Evolutionary conservation across 192 early-diverging fungal genomes (phyloP).

Genomic region (Coemansia brasiliensis): DNA sequence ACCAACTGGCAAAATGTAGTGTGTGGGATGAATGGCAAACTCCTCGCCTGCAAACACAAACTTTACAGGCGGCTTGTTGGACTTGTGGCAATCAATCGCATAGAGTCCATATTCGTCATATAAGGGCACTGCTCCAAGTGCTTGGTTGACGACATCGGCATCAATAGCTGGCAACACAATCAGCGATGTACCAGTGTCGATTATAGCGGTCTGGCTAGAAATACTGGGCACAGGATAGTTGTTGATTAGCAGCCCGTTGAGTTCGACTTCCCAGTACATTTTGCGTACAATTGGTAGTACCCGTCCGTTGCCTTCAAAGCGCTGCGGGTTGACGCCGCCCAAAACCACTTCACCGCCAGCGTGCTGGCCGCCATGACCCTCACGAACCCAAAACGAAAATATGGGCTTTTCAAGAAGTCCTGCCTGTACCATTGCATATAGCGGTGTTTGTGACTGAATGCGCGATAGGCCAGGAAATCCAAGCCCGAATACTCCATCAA

Average conservation of each 20-base stretch:
- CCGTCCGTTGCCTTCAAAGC: slow-evolving; percentile 42
- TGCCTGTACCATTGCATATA: slow-evolving; percentile 38
- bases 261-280: slow-evolving; percentile 59
- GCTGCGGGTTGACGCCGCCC: slow-evolving; percentile 35
- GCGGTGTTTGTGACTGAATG: slow-evolving; percentile 44
- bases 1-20: slow-evolving; percentile 46
- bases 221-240: slow-evolving; percentile 22
- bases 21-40: slow-evolving; percentile 40
- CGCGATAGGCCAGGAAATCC: slow-evolving; percentile 56
- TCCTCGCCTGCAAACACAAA: slow-evolving; percentile 37
- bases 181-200: slow-evolving; percentile 63
- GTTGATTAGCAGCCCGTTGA: slow-evolving; percentile 47
- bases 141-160: slow-evolving; percentile 45
- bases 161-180: slow-evolving; percentile 49
- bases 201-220: slow-evolving; percentile 52
- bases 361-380: slow-evolving; percentile 39
- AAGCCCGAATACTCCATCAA: slow-evolving; percentile 64
- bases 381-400: slow-evolving; percentile 48
- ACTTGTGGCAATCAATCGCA: slow-evolving; percentile 39
- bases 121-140: slow-evolving; percentile 43
- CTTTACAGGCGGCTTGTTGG: slow-evolving; percentile 39
- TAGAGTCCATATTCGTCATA: slow-evolving; percentile 42
- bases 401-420: slow-evolving; percentile 39
- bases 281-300: slow-evolving; percentile 55
- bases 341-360: slow-evolving; percentile 52